phyloP scores from a whole-genome alignment of 139 green algal species.

The Picochlorum sp. region DNA sequence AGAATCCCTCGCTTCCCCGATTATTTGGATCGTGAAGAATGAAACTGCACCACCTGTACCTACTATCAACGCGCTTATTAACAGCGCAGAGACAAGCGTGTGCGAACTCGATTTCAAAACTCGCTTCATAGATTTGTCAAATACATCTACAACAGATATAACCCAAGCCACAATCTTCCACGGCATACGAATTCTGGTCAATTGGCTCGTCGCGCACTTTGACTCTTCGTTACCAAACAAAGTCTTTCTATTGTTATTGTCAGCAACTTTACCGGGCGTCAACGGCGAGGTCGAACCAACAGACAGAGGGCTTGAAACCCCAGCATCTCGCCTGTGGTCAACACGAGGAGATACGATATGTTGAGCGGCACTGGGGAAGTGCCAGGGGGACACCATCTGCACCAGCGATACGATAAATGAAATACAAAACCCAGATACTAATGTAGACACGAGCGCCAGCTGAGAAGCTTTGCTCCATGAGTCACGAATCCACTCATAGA shows the following conservation, averaged over 20 bases:
- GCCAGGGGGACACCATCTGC: no score
- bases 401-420: not conserved
- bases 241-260: no score
- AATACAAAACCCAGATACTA: not conserved
- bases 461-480: not conserved
- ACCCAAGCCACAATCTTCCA: no score
- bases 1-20: conserved; percentile 10
- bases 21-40: conserved; percentile 37
- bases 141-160: not conserved
- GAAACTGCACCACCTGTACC: conserved; percentile 23
- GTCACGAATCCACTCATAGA: not conserved
- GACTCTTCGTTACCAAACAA: no score
- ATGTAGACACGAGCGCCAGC: not conserved
- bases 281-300: no score
- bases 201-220: no score
- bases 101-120: conserved; percentile 21
- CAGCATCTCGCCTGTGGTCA: no score
- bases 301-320: no score
- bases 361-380: not conserved
- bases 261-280: no score
- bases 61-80: conserved; percentile 32
- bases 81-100: conserved; percentile 20
- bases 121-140: conserved; percentile 10
- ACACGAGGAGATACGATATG: not conserved
- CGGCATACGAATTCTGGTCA: no score